Evolutionary conservation across 106 monocot species (phyloP).

Genomic region (Dendrobium nobile): DNA sequence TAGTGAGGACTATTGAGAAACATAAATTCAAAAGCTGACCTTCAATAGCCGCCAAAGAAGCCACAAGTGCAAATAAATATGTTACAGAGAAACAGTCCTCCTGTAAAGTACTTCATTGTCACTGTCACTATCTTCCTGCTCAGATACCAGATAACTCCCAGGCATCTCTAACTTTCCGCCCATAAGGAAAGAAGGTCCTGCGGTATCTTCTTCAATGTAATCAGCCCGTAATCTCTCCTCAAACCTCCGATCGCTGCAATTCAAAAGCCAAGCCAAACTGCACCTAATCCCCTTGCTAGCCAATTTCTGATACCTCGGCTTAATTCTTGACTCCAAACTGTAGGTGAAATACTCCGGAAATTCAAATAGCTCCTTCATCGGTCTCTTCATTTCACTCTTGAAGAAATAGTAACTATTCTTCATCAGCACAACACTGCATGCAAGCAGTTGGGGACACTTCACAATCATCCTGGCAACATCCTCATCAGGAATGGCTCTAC

Average conservation of each 20-base stretch:
- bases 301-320: conserved; percentile 64
- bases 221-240: conserved; percentile 77
- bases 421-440: conserved; percentile 59
- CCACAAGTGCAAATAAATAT: neutral
- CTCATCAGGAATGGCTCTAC: conserved; percentile 36
- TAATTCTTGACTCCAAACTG: conserved; percentile 85
- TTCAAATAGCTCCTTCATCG: conserved; percentile 60
- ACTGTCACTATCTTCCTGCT: conserved; percentile 44
- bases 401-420: conserved; percentile 70
- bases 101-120: conserved; percentile 58
- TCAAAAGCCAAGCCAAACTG: conserved; percentile 79
- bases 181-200: conserved; percentile 47
- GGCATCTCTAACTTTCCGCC: conserved; percentile 55
- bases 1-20: neutral
- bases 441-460: conserved; percentile 72
- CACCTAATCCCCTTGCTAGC: conserved; percentile 59
- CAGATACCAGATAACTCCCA: conserved; percentile 31
- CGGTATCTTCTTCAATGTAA: conserved; percentile 59
- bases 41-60: neutral
- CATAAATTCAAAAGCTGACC: conserved; percentile 1
- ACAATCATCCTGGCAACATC: conserved; percentile 71
- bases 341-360: conserved; percentile 95
- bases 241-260: conserved; percentile 76
- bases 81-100: conserved; percentile 40
- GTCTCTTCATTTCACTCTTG: conserved; percentile 70